Evolutionary conservation across 2,329 filamentous ascomycete genomes (phyloP), one percentile per base, ranked within the genome.

Genomic region (Nectriaceae sp.): DNA sequence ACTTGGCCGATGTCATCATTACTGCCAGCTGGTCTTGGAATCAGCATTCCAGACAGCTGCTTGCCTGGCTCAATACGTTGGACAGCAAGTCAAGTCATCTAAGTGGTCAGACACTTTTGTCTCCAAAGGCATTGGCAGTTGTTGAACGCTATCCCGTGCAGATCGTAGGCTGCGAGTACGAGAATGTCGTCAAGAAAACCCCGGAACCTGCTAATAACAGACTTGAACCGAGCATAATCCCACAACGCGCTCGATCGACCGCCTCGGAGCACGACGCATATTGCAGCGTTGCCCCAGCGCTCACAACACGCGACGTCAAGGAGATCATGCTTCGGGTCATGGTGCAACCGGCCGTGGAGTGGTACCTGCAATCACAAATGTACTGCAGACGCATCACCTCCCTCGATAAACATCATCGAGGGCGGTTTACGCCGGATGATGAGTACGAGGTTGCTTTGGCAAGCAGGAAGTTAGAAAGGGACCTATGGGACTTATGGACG

Each of bases 371-470:
- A 22, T 35, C 44, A 11, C 49, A 51, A 20, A 24, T 31, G 5
- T 51, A 36, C 22, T 51, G 42, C 10, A 40, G 49, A n/a, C 49
- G 42, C 6, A 51, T 51, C 15, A 44, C 45, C n/a, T 40, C 40
- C 3, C 46, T 48, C 13, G 45, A 51, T n/a, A 48, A 48, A 21
- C 49, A 51, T n/a, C 49, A 44, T n/a, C 49, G 49, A 11, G 29
- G 40, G 11, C 37, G 49, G 8, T 48, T 48, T 10, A 51, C 49
- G n/a, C 49, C 49, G n/a, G 49, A 51, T 18, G 49, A 48, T 18
- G 49, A 51, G 21, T 26, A 44, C 6, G 49, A 51, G 8, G 49
- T 48, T 26, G 41, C 29, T 16, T 8, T 48, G 10, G 35, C 33
- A n/a, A 41, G 45, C 11, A 48, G 38, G 44, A 40, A 31, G 21